These are phyloP conservation scores for Leccinum aurantiacum DNA, from an alignment of 768 basidiomycete genomes.

Conservation along the genomic window DNA sequence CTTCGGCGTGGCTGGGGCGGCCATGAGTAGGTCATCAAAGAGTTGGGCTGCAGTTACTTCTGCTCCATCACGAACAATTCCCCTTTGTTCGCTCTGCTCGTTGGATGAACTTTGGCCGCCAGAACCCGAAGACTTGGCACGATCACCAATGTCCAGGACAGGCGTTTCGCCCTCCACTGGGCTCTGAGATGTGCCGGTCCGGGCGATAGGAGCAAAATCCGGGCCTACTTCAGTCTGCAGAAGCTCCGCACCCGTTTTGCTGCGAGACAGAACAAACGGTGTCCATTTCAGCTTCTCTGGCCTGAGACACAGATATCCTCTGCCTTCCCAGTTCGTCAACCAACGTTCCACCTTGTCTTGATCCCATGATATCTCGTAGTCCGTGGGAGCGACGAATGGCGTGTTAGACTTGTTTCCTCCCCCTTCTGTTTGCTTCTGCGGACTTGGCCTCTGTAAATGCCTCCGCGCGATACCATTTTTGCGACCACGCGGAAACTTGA, in stretches of 20 bases:
- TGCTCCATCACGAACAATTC: conserved; percentile 2
- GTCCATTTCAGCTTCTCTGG: conserved; percentile 93
- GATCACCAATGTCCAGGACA: conserved; percentile 16
- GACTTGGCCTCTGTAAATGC: conserved; percentile 53
- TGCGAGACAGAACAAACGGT: conserved; percentile 75
- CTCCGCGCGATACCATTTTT: conserved; percentile 63
- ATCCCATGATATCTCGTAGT: conserved; percentile 80
- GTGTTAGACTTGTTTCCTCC: conserved; percentile 42
- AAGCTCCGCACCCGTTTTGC: conserved; percentile 30
- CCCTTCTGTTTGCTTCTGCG: conserved; percentile 43
- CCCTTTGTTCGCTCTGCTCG: conserved; percentile 18
- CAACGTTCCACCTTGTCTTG: conserved; percentile 62
- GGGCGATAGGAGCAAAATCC: conserved; percentile 13
- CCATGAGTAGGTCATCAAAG: conserved; percentile 30
- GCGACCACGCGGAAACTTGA: conserved; percentile 70
- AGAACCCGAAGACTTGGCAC: conserved; percentile 19
- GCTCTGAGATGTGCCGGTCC: conserved; percentile 14
- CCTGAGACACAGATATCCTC: conserved; percentile 72
- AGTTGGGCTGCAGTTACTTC: conserved; percentile 31
- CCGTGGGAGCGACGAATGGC: conserved; percentile 60
- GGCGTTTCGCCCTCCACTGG: conserved; percentile 28
- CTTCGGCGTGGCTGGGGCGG: conserved; percentile 24
- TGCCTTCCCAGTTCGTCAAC: conserved; percentile 67
- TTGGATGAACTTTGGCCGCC: conserved; percentile 8
- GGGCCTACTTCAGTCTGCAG: conserved; percentile 21